Conservation (phyloP, 331 rosid genomes). For the Pyracantha coccinea region DNA sequence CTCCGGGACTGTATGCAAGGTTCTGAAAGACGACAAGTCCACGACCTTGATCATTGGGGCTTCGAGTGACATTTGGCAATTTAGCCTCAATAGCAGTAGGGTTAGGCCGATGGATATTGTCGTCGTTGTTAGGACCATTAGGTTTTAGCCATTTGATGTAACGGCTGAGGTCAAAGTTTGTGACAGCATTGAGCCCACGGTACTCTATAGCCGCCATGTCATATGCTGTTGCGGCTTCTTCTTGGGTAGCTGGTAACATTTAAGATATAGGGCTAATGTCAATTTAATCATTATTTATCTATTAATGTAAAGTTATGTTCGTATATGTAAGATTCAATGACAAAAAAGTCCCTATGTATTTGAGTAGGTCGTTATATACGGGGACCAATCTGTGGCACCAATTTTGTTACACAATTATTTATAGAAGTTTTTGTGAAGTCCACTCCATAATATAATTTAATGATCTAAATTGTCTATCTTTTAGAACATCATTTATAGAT, state of each 20-base stretch:
- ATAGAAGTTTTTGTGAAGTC: too few species aligned
- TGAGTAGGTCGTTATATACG: not conserved
- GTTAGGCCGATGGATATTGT: not conserved
- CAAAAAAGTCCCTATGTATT: not conserved
- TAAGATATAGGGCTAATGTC: not conserved
- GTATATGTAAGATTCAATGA: not conserved
- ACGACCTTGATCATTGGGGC: slow-evolving; percentile 13
- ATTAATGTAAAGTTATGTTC: not conserved
- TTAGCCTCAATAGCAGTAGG: not conserved
- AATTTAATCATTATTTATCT: not conserved
- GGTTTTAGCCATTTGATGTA: slow-evolving; percentile 44
- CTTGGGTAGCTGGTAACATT: slow-evolving; percentile 29
- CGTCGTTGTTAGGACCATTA: not conserved
- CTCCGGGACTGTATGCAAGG: slow-evolving; percentile 7
- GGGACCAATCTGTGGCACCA: too few species aligned
- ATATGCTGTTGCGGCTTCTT: slow-evolving; percentile 41
- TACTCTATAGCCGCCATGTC: slow-evolving; percentile 41
- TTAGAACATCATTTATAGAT: too few species aligned
- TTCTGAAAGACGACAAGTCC: slow-evolving; percentile 14
- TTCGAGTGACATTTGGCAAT: not conserved
- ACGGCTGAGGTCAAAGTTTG: slow-evolving; percentile 41
- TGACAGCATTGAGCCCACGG: slow-evolving; percentile 41
- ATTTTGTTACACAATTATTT: too few species aligned
- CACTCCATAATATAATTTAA: too few species aligned
- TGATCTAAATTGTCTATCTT: too few species aligned